These are phyloP conservation scores for Cyberlindnera japonica DNA, from an alignment of 805 yeast species.

Conservation along the genomic window DNA sequence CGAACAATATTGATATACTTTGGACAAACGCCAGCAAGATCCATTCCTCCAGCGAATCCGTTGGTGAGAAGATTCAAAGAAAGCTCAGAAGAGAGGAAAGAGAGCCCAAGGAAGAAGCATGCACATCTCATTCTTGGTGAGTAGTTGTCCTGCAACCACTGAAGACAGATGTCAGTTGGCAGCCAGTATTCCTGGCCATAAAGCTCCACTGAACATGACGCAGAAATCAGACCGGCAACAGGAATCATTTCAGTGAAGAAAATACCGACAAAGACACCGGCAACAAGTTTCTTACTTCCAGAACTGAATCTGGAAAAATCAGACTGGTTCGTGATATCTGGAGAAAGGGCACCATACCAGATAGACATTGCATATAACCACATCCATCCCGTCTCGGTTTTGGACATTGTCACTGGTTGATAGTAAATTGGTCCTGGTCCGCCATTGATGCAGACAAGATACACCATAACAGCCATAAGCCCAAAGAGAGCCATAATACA, in stretches of 20 bases:
- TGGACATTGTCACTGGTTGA: slow-evolving; percentile 23
- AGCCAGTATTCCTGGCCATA: slow-evolving; percentile 37
- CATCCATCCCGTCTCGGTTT: slow-evolving; percentile 35
- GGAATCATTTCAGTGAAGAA: slow-evolving; percentile 38
- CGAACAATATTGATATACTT: slow-evolving; percentile 20
- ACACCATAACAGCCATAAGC: slow-evolving; percentile 39
- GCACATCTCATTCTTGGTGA: slow-evolving; percentile 37
- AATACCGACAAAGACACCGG: slow-evolving; percentile 32
- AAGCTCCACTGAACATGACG: slow-evolving; percentile 32
- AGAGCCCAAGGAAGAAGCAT: slow-evolving; percentile 36
- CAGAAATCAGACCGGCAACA: slow-evolving; percentile 37
- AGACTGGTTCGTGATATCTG: slow-evolving; percentile 38
- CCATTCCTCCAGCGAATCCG: slow-evolving; percentile 34
- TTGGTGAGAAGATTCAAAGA: slow-evolving; percentile 35
- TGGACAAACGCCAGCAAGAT: slow-evolving; percentile 23
- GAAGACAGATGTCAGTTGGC: slow-evolving; percentile 35
- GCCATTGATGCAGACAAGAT: slow-evolving; percentile 31
- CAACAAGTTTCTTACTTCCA: slow-evolving; percentile 24
- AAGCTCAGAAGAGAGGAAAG: slow-evolving; percentile 35
- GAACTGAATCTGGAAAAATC: slow-evolving; percentile 40
- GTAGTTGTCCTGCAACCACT: slow-evolving; percentile 37
- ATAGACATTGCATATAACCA: slow-evolving; percentile 39
- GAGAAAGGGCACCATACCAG: slow-evolving; percentile 39
- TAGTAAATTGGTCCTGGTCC: slow-evolving; percentile 35
- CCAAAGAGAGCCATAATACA: slow-evolving; percentile 37